These are phyloP conservation scores for Fusarium sp. DNA, from an alignment of 2,329 filamentous ascomycete species.

Conservation along the genomic window DNA sequence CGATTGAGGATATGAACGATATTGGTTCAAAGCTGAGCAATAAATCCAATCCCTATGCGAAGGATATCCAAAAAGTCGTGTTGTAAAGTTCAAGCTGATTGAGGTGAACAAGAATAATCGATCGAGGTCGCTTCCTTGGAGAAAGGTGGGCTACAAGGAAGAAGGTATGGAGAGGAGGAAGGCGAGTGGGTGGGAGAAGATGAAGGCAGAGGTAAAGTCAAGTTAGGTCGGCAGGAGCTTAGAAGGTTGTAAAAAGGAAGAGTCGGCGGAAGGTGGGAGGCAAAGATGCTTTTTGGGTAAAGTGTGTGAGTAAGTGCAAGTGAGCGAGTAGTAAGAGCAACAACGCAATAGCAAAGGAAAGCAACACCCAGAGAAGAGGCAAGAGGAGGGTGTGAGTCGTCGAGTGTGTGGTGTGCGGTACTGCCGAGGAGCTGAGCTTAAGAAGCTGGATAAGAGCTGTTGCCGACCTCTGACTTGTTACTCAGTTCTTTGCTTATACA, in stretches of 20 bases:
- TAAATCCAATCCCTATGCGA: conserved; percentile 7
- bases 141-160: conserved; percentile 34
- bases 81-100: conserved; percentile 24
- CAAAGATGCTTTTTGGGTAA: conserved; percentile 48
- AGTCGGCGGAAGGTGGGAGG: conserved; percentile 47
- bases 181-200: conserved; percentile 29
- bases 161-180: conserved; percentile 29
- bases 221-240: conserved; percentile 38
- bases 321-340: conserved; percentile 45
- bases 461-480: conserved; percentile 17
- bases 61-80: conserved; percentile 8
- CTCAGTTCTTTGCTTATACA: conserved; percentile 14
- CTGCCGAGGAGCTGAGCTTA: conserved; percentile 43
- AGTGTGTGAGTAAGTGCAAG: conserved; percentile 38
- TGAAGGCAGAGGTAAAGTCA: conserved; percentile 19
- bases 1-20: conserved; percentile 30
- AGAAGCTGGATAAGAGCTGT: conserved; percentile 34
- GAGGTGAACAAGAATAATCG: conserved; percentile 20
- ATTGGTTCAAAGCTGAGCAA: conserved; percentile 11
- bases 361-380: conserved; percentile 35
- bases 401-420: conserved; percentile 43
- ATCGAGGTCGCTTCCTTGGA: conserved; percentile 19
- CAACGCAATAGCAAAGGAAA: conserved; percentile 34
- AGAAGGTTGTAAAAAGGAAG: conserved; percentile 38
- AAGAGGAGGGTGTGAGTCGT: conserved; percentile 45